phyloP scores from a whole-genome alignment of 129 eudicot genomes.

The Ambrosia trifida region DNA sequence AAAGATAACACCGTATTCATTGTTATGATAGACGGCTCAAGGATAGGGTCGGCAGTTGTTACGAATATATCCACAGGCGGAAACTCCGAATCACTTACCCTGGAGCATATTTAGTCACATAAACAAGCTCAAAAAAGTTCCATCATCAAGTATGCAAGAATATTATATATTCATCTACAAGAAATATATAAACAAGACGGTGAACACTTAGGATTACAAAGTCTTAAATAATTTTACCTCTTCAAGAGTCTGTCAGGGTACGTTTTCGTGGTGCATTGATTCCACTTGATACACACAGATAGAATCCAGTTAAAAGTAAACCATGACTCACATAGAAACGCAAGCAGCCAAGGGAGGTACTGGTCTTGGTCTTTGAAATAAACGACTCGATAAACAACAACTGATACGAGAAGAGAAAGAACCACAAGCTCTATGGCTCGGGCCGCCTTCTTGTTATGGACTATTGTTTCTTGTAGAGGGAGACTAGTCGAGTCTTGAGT shows the following conservation, averaged over 20 bases:
- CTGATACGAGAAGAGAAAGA: slow-evolving; percentile 44
- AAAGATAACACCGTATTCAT: slow-evolving; percentile 54
- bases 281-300: slow-evolving; percentile 40
- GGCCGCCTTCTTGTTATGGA: slow-evolving; percentile 31
- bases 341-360: slow-evolving; percentile 44
- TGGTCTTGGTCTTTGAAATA: slow-evolving; percentile 42
- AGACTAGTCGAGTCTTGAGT: slow-evolving; percentile 16
- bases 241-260: slow-evolving; percentile 46
- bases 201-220: not conserved
- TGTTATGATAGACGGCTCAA: slow-evolving; percentile 48
- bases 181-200: too few relatives aligned
- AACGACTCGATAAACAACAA: slow-evolving; percentile 44
- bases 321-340: slow-evolving; percentile 56
- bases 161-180: too few relatives aligned
- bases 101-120: not conserved
- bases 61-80: slow-evolving; percentile 55
- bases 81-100: slow-evolving; percentile 37
- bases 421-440: slow-evolving; percentile 48
- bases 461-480: slow-evolving; percentile 41
- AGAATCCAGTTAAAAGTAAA: slow-evolving; percentile 54
- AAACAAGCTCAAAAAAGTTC: not conserved
- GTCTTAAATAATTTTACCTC: slow-evolving; percentile 15
- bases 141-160: too few relatives aligned
- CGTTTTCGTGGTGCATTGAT: slow-evolving; percentile 31
- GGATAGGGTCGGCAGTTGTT: slow-evolving; percentile 45